Percentiles rank a stretch among this genome's conserved stretches.
Evolutionary conservation across 1,284 basidiomycete genomes (phyloP).

Genomic region (Phellopilus nigrolimitatus): DNA sequence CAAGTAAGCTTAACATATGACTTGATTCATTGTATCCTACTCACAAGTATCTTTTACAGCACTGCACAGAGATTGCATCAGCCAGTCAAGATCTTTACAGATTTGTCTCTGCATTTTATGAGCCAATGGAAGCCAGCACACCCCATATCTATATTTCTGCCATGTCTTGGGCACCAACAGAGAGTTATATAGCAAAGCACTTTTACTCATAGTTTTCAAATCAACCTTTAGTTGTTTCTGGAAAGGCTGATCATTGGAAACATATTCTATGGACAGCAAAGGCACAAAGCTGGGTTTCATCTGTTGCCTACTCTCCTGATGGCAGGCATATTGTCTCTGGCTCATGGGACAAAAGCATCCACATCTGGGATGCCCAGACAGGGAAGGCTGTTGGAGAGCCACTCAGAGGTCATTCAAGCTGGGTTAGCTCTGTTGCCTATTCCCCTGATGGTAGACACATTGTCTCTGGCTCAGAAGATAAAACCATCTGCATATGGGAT

Average conservation of each 20-base stretch:
- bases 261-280: not conserved
- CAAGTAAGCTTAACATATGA: not conserved
- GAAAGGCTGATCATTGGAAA: not conserved
- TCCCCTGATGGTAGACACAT: slow-evolving; percentile 14
- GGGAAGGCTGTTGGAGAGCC: no score
- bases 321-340: no score
- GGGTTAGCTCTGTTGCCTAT: slow-evolving; percentile 15
- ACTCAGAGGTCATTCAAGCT: slow-evolving; percentile 4
- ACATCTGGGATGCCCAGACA: no score
- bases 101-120: no score
- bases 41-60: not conserved
- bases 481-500: no score
- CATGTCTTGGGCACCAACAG: no score
- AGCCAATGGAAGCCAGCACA: no score
- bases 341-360: no score
- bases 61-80: not conserved
- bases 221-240: not conserved
- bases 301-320: no score
- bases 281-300: not conserved
- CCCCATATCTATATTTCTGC: no score
- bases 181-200: no score
- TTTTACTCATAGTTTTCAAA: not conserved
- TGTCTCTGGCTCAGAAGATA: no score
- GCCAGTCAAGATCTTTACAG: not conserved
- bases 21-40: not conserved